Evolutionary conservation across 805 yeast genomes (phyloP), one percentile per base, ranked within the genome.

Genomic region (Saccharomycopsis babjevae): DNA sequence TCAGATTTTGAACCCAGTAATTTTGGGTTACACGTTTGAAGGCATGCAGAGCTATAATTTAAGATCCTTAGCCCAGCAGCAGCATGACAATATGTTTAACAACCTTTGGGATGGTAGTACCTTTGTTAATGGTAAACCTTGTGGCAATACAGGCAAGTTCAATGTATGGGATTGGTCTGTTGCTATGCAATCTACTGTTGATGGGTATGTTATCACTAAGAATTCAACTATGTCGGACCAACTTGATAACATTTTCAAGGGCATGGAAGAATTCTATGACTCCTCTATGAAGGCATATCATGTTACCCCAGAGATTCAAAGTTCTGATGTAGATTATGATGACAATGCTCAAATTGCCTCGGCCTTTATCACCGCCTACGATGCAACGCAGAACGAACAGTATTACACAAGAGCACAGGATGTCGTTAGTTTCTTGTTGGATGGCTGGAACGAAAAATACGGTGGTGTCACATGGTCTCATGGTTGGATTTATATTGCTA

Each of bases 261-360:
- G 80, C 1, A 72, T 84, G 59, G 69, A 73, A 57, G 77, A 79
- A 1, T 75, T 84, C 61, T 77, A 75, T 59, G 75, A 73, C 65
- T 73, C 74, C 6, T 71, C 76, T 62, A 67, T 73, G 54, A 78
- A 78, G 59, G 89, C 86, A 3, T 86, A 78, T 70, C 81, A 86
- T 52, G 90, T 89, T 0, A 84, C 86, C 2, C 84, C 81, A 68
- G 79, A 83, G 25, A 8, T 28, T 25, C 3, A 18, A 25, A 50
- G 13, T 20, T 8, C 32, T 58, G 90, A 86, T 69, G 81, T 85
- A 42, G 84, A 85, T 70, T 83, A 83, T 64, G 90, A 85, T 67
- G 91, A 85, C 67, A 86, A 85, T 68, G 91, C 90, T 2, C 90
- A 85, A 68, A 83, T 84, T 16, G 85, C 86, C n/a, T 76, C 84